Percentiles rank a stretch among this genome's conserved stretches.
phyloP scores from a whole-genome alignment of 345 rosid species.

The Salix viminalis region DNA sequence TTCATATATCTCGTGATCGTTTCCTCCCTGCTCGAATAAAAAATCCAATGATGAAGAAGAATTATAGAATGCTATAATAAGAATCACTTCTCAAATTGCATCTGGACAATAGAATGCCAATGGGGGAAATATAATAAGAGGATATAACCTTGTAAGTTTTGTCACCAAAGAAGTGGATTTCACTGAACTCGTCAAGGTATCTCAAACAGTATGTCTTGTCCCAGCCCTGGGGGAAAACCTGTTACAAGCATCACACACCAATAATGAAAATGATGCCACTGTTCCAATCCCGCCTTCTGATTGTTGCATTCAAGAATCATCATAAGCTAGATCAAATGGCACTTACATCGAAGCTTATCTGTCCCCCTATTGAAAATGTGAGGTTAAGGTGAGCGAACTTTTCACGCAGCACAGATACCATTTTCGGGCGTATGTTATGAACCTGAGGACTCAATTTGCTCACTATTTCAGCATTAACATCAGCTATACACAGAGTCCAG shows the following conservation, averaged over 20 bases:
- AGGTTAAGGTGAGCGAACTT: constrained; percentile 86
- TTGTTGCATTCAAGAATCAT: neutral
- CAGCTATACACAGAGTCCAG: constrained; percentile 12
- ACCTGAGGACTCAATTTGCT: constrained; percentile 48
- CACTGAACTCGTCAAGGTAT: constrained; percentile 67
- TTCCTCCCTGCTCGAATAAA: constrained; percentile 70
- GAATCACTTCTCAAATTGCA: neutral
- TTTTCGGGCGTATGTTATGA: constrained; percentile 73
- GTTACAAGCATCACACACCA: constrained; percentile 10
- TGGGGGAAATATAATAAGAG: neutral
- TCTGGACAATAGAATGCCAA: neutral
- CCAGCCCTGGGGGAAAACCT: constrained; percentile 98
- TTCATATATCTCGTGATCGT: constrained; percentile 80
- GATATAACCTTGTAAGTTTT: constrained; percentile 81
- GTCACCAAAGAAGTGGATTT: constrained; percentile 98
- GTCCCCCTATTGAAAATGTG: constrained; percentile 97
- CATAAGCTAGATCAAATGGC: constrained; percentile 1
- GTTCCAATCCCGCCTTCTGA: neutral
- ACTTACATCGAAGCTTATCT: constrained; percentile 95
- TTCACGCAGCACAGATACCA: constrained; percentile 79
- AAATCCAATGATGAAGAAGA: neutral
- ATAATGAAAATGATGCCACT: neutral
- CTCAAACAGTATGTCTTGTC: constrained; percentile 97
- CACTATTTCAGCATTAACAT: constrained; percentile 4
- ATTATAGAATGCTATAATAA: neutral